Percentiles rank a stretch among this genome's conserved stretches.
These are phyloP conservation scores for Domatiomyces catenatus DNA, from an alignment of 2,329 filamentous ascomycete species.

Conservation along the genomic window DNA sequence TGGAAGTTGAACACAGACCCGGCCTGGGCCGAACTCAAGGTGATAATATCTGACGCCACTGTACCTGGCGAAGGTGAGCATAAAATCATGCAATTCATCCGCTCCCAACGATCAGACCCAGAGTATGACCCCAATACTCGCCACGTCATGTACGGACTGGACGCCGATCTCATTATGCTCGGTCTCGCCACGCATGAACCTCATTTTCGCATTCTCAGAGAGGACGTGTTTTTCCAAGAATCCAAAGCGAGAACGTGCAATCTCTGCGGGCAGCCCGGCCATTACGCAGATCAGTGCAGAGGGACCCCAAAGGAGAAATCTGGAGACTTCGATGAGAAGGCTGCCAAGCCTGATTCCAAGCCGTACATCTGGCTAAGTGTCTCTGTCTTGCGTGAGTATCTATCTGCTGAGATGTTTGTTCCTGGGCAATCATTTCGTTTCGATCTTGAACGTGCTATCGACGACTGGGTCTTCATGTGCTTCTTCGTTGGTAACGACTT, in stretches of 20 bases:
- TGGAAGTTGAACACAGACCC: conserved; percentile 97
- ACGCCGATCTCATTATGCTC: conserved; percentile 97
- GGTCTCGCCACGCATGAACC: conserved; percentile 94
- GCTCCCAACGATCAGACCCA: conserved; percentile 77
- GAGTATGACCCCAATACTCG: conserved; percentile 92
- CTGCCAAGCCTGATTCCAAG: conserved; percentile 54
- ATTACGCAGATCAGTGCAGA: conserved; percentile 72
- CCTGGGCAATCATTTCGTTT: conserved; percentile 73
- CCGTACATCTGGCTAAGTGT: conserved; percentile 99
- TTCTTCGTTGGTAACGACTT: conserved; percentile 99
- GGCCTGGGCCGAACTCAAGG: conserved; percentile 86
- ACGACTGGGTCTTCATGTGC: conserved; percentile 99
- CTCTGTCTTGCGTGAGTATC: conserved; percentile 76
- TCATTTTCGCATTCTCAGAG: conserved; percentile 85
- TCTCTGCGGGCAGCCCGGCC: conserved; percentile 81
- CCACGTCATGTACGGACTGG: conserved; percentile 94
- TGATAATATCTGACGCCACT: conserved; percentile 96
- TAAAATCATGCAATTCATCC: conserved; percentile 97
- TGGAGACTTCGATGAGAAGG: conserved; percentile 69
- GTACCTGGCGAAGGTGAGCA: conserved; percentile 97
- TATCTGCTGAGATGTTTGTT: conserved; percentile 76
- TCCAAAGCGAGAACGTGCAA: conserved; percentile 67
- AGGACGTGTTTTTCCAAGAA: conserved; percentile 91
- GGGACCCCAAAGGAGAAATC: conserved; percentile 64
- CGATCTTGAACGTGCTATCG: conserved; percentile 82